phyloP scores from a whole-genome alignment of 2,329 filamentous ascomycete species.

The Ophiocordyceps camponoti-floridani region DNA sequence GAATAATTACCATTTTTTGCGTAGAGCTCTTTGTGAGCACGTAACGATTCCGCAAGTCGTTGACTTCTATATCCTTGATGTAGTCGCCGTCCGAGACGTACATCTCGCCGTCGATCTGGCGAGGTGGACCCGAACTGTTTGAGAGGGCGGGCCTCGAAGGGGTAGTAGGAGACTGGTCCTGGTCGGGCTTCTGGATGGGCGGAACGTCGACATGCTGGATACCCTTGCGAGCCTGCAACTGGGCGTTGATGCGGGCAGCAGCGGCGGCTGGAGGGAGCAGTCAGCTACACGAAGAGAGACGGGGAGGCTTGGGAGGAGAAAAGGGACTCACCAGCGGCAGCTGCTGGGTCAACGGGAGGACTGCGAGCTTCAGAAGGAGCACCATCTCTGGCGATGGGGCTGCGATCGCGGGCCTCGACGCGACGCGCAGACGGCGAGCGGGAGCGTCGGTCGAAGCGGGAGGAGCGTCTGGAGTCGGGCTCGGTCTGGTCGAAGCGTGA shows the following conservation, averaged over 20 bases:
- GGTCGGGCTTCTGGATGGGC: conserved; percentile 48
- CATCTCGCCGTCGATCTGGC: conserved; percentile 65
- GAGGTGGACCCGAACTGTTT: conserved; percentile 17
- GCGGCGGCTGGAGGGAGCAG: conserved; percentile 47
- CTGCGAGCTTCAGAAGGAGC: conserved; percentile 27
- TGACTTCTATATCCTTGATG: conserved; percentile 98
- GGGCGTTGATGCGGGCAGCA: conserved; percentile 72
- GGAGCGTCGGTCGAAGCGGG: conserved; percentile 83
- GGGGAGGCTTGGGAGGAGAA: neutral
- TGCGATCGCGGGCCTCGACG: conserved; percentile 57
- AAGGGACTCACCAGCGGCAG: conserved; percentile 51
- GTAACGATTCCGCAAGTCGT: conserved; percentile 92
- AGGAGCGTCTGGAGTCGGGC: conserved; percentile 56
- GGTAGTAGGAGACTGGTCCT: conserved; percentile 10
- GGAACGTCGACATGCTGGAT: conserved; percentile 83
- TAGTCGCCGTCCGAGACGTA: conserved; percentile 95
- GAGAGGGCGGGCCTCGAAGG: conserved; percentile 18
- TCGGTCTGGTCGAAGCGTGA: conserved; percentile 91
- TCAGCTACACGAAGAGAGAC: neutral
- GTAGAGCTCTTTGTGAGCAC: conserved; percentile 91
- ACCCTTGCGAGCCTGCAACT: conserved; percentile 70
- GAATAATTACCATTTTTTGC: conserved; percentile 98
- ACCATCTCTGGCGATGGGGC: conserved; percentile 41
- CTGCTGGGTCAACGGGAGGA: conserved; percentile 46
- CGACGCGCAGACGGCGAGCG: conserved; percentile 57